phyloP scores from a whole-genome alignment of 345 rosid species.

The Citrus medica region DNA sequence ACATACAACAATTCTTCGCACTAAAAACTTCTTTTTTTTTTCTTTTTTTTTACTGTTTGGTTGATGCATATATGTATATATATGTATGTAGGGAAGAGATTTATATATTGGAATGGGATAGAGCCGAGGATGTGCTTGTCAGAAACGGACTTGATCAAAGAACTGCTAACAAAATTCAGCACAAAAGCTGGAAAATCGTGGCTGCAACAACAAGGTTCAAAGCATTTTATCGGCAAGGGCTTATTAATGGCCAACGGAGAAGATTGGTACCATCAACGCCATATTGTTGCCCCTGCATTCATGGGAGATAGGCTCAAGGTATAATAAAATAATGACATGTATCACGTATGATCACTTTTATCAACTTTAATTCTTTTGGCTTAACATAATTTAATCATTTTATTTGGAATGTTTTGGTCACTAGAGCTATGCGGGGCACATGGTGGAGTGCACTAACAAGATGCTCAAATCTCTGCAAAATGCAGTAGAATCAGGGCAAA shows the following conservation, averaged over 20 bases:
- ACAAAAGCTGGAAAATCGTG: constrained; percentile 79
- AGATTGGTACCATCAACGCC: constrained; percentile 66
- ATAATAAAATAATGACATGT: neutral
- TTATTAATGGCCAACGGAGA: constrained; percentile 72
- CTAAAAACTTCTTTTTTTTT: no score
- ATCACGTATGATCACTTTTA: neutral
- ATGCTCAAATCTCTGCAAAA: constrained; percentile 54
- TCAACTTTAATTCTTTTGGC: neutral
- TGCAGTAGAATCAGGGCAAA: constrained; percentile 42
- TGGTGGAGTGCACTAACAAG: constrained; percentile 78
- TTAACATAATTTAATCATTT: neutral
- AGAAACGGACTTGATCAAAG: constrained; percentile 77
- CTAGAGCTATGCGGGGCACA: constrained; percentile 71
- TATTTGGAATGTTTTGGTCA: neutral
- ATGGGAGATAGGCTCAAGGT: constrained; percentile 63
- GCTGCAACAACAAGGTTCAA: constrained; percentile 86
- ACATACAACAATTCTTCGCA: no score
- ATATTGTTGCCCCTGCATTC: constrained; percentile 55
- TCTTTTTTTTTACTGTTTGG: neutral
- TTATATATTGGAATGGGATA: constrained; percentile 78
- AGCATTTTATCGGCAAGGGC: constrained; percentile 83
- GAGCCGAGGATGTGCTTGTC: constrained; percentile 86
- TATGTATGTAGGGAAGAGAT: constrained; percentile 59
- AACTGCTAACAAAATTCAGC: constrained; percentile 63
- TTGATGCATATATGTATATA: no score